Evolutionary conservation across 1,139 yeast species (phyloP).

Genomic region (Pichia sp.): DNA sequence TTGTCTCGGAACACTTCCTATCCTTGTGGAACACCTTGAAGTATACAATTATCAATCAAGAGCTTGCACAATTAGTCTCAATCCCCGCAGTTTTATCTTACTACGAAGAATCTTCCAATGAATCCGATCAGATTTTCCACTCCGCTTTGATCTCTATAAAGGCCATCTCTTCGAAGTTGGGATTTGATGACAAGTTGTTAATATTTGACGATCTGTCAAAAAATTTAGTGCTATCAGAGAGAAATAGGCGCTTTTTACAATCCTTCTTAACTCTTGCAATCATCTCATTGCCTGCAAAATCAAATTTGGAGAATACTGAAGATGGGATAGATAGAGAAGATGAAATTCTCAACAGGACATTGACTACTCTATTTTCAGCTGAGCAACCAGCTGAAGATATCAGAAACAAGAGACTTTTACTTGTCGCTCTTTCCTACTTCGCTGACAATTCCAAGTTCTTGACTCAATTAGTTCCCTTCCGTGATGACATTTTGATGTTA

Average conservation of each 20-base stretch:
- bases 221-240: constrained; percentile 45
- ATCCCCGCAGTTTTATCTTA: constrained; percentile 33
- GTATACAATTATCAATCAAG: constrained; percentile 77
- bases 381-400: constrained; percentile 11
- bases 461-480: constrained; percentile 35
- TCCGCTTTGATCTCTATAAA: constrained; percentile 14
- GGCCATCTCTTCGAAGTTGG: constrained; percentile 4
- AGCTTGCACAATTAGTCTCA: constrained; percentile 32
- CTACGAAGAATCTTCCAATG: constrained; percentile 12
- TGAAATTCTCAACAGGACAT: constrained; percentile 32
- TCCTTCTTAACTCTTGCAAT: constrained; percentile 53
- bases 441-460: constrained; percentile 10
- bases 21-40: constrained; percentile 84
- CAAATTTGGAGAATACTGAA: not conserved
- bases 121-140: constrained; percentile 11
- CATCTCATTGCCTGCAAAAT: constrained; percentile 32
- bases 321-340: constrained; percentile 40
- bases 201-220: constrained; percentile 50
- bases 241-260: constrained; percentile 43
- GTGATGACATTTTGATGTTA: constrained; percentile 61
- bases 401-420: constrained; percentile 8
- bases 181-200: constrained; percentile 23
- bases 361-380: constrained; percentile 24
- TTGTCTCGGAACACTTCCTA: constrained; percentile 55
- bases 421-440: constrained; percentile 14